Conservation (phyloP, 2,329 filamentous ascomycete species). For the Claviceps humidiphila region DNA sequence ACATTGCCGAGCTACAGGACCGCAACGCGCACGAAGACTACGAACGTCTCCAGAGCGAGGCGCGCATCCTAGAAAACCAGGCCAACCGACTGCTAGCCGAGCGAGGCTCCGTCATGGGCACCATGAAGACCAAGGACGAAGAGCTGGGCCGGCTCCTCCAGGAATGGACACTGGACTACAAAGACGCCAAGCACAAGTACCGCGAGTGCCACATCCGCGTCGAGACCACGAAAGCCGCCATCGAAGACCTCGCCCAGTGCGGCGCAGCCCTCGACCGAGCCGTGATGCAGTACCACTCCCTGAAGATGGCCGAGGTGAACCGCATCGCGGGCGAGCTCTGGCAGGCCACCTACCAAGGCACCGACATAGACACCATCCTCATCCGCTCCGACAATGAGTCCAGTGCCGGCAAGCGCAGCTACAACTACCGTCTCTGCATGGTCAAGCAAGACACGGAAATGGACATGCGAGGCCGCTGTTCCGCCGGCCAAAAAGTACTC, state of each 20-base stretch:
- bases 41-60: slow-evolving; percentile 58
- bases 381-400: slow-evolving; percentile 86
- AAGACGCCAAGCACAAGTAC: slow-evolving; percentile 66
- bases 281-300: slow-evolving; percentile 88
- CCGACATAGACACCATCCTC: slow-evolving; percentile 90
- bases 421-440: slow-evolving; percentile 98
- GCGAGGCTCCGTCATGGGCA: slow-evolving; percentile 59
- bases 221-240: slow-evolving; percentile 81
- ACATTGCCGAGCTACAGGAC: slow-evolving; percentile 62
- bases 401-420: slow-evolving; percentile 58
- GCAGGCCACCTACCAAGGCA: slow-evolving; percentile 92
- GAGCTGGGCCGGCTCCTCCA: slow-evolving; percentile 58
- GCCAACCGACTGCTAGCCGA: slow-evolving; percentile 60
- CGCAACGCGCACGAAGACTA: slow-evolving; percentile 77
- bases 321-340: slow-evolving; percentile 90
- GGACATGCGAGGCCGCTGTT: slow-evolving; percentile 98
- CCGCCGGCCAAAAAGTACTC: slow-evolving; percentile 89
- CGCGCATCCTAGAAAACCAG: slow-evolving; percentile 50
- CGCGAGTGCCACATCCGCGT: slow-evolving; percentile 82
- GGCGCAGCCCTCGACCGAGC: slow-evolving; percentile 78
- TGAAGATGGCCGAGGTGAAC: slow-evolving; percentile 99
- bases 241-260: slow-evolving; percentile 80
- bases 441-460: slow-evolving; percentile 94
- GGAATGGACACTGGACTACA: slow-evolving; percentile 80
- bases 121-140: slow-evolving; percentile 73